These are phyloP conservation scores for Heterobasidion occidentale DNA, from an alignment of 1,284 basidiomycete genomes.

Conservation along the genomic window DNA sequence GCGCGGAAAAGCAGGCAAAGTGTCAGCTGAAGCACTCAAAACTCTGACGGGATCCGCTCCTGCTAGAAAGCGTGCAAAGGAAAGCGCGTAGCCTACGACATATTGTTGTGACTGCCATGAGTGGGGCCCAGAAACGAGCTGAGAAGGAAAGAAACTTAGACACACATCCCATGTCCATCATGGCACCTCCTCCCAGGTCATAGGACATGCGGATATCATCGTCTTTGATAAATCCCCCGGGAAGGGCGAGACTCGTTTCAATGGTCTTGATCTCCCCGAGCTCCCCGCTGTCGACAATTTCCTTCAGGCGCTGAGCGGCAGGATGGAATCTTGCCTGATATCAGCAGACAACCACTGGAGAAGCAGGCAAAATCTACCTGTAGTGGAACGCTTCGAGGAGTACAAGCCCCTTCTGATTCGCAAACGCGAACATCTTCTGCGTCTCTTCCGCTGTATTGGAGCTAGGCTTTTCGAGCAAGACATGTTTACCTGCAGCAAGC, in stretches of 20 bases:
- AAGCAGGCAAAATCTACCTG: conserved; percentile 7
- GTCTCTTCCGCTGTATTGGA: conserved; percentile 54
- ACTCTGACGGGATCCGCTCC: conserved; percentile 28
- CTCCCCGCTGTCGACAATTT: conserved; percentile 29
- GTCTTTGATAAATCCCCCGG: conserved; percentile 26
- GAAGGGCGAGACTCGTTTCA: conserved; percentile 18
- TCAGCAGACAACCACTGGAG: neutral
- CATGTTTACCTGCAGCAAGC: conserved; percentile 62
- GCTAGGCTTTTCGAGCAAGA: conserved; percentile 65
- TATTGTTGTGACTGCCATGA: neutral
- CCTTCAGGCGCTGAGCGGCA: conserved; percentile 27
- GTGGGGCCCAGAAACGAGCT: neutral
- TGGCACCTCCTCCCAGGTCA: conserved; percentile 53
- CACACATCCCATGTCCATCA: conserved; percentile 65
- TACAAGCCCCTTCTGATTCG: conserved; percentile 23
- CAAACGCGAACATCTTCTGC: conserved; percentile 25
- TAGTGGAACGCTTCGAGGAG: conserved; percentile 31
- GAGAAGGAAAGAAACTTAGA: neutral
- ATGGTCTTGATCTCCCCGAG: conserved; percentile 26
- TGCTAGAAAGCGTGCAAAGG: conserved; percentile 33
- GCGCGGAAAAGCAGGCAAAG: conserved; percentile 14
- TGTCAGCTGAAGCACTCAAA: conserved; percentile 21
- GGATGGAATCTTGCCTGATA: conserved; percentile 32
- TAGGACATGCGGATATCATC: conserved; percentile 52
- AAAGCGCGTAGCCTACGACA: conserved; percentile 36